Evolutionary conservation across 1,284 basidiomycete species (phyloP).

Genomic region (Heterobasidion occidentale): DNA sequence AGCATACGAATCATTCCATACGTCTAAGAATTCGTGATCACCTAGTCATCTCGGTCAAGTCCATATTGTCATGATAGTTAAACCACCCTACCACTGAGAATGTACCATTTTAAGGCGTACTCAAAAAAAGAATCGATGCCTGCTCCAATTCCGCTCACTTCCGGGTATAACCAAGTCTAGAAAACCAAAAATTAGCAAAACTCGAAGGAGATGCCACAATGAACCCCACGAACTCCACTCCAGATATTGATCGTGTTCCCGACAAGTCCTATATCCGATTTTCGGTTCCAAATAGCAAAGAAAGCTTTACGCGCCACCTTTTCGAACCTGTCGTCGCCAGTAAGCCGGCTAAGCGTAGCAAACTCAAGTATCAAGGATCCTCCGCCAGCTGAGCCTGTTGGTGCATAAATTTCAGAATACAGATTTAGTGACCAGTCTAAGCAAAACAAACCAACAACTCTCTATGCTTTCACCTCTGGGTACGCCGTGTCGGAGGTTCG

Average conservation of each 20-base stretch:
- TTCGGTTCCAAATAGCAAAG: slow-evolving; percentile 88
- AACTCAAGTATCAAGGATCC: slow-evolving; percentile 91
- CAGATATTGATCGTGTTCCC: slow-evolving; percentile 83
- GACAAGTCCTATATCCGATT: slow-evolving; percentile 73
- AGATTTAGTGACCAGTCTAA: background rate
- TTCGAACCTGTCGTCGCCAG: slow-evolving; percentile 83
- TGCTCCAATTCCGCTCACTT: slow-evolving; percentile 78
- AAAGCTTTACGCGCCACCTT: slow-evolving; percentile 79
- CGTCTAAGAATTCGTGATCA: slow-evolving; percentile 81
- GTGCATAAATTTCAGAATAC: background rate
- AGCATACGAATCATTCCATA: slow-evolving; percentile 89
- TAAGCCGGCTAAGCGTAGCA: slow-evolving; percentile 82
- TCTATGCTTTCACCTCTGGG: slow-evolving; percentile 63
- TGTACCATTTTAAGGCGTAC: slow-evolving; percentile 85
- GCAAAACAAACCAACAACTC: slow-evolving; percentile 53
- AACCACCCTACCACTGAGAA: slow-evolving; percentile 68
- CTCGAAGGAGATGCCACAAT: background rate
- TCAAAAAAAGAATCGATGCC: slow-evolving; percentile 94
- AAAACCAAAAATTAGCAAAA: background rate
- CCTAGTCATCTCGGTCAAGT: slow-evolving; percentile 34
- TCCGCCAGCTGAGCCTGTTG: slow-evolving; percentile 80
- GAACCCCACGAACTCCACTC: slow-evolving; percentile 56
- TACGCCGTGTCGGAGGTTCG: slow-evolving; percentile 72
- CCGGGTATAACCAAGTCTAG: slow-evolving; percentile 65
- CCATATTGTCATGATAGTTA: background rate